phyloP scores from a whole-genome alignment of 768 basidiomycete genomes.

The Podaxis mareebaensis region DNA sequence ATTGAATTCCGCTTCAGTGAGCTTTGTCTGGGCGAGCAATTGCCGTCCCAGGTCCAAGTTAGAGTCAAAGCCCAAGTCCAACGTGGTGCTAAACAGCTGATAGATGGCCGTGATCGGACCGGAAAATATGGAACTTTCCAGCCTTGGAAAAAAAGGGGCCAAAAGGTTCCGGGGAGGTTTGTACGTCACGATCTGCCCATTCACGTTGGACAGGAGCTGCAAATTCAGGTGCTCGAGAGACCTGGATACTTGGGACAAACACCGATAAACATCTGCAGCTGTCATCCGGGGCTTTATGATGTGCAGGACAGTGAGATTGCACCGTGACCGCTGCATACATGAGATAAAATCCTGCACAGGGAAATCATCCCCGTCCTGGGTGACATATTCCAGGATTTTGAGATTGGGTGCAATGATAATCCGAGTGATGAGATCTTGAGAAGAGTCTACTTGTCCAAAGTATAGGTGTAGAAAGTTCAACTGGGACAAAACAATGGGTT shows the following conservation, averaged over 20 bases:
- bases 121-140: neutral
- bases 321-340: neutral
- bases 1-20: no score
- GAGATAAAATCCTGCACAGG: neutral
- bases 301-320: neutral
- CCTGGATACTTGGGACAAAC: neutral
- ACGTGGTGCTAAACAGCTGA: no score
- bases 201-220: neutral
- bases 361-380: neutral
- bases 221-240: neutral
- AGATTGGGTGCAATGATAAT: slow-evolving; percentile 8
- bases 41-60: no score
- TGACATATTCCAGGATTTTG: slow-evolving; percentile 2
- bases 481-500: neutral
- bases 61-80: no score
- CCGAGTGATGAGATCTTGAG: neutral
- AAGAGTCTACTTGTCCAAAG: neutral
- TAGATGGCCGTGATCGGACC: neutral
- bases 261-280: neutral
- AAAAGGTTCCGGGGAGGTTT: neutral
- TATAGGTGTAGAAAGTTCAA: neutral
- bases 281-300: neutral
- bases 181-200: neutral
- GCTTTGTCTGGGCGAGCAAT: no score
- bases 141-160: neutral